A percentile compares a stretch with the other conserved stretches of the same genome.
Conservation (phyloP, 352 stramenopile genomes). For the Globisporangium nunn region DNA sequence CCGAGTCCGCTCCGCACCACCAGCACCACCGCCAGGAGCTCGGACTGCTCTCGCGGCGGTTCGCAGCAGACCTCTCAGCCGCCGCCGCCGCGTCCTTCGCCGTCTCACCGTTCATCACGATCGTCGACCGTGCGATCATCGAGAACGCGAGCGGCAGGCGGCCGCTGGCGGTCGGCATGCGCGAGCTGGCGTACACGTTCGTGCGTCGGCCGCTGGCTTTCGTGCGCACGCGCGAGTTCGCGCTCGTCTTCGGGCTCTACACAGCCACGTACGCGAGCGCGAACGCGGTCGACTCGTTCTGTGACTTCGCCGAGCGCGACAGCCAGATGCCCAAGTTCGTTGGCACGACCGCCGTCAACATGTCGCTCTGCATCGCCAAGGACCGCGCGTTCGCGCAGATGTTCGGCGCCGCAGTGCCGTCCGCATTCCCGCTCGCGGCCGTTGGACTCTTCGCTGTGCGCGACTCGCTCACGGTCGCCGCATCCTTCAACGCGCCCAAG, state of each 20-base stretch:
- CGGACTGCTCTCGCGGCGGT: slow-evolving; percentile 29
- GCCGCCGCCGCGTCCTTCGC: slow-evolving; percentile 60
- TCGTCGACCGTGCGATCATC: slow-evolving; percentile 87
- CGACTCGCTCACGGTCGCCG: slow-evolving; percentile 79
- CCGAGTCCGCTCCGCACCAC: neutral
- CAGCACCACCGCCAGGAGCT: slow-evolving; percentile 13
- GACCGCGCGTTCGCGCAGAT: slow-evolving; percentile 88
- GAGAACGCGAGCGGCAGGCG: slow-evolving; percentile 81
- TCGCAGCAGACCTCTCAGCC: slow-evolving; percentile 51
- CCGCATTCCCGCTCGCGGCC: slow-evolving; percentile 67
- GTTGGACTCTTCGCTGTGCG: slow-evolving; percentile 84
- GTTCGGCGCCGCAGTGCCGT: slow-evolving; percentile 82
- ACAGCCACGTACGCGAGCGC: slow-evolving; percentile 84
- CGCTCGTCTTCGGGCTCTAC: slow-evolving; percentile 88
- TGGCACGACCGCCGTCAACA: slow-evolving; percentile 85
- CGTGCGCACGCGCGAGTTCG: slow-evolving; percentile 80
- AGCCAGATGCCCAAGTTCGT: slow-evolving; percentile 87
- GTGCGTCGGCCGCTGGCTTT: slow-evolving; percentile 72
- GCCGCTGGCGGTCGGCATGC: slow-evolving; percentile 50
- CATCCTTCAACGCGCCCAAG: slow-evolving; percentile 85
- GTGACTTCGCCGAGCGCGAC: slow-evolving; percentile 64
- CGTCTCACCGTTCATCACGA: slow-evolving; percentile 84
- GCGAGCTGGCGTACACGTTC: slow-evolving; percentile 53
- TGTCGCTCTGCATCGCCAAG: slow-evolving; percentile 88
- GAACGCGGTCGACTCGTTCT: slow-evolving; percentile 83